Base-by-base conservation (phyloP, 108 stramenopile species). In the Cyclostephanos tholiformis region DNA sequence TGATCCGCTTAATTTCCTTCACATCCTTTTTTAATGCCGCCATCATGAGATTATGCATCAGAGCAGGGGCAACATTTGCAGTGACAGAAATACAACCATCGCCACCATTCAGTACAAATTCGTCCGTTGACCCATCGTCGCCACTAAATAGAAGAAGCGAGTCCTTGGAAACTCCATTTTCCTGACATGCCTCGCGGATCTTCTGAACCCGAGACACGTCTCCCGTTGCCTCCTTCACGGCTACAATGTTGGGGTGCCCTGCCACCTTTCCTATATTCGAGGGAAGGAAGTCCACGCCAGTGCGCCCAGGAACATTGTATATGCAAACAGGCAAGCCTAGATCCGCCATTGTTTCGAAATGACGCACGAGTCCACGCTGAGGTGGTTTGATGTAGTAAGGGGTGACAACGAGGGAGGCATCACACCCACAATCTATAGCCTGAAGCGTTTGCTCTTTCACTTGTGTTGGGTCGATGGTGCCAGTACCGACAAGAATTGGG, bases 311-410 rank as follows among this genome's bases (percentile, higher is more conserved):
- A n/a, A 91, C 88, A 73, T 94, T 94, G 87, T 94, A 94, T 57
- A 94, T 87, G 23, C 90, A 73, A 55, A 91, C 75, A 17, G 93
- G 93, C 65, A 92, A 56, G 30, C 84, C 87, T 51, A 79, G 71
- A 53, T 88, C 89, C 63, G 90, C 90, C 52, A 92, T 71, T 27
- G 66, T 56, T 48, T 63, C 74, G 77, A 88, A 89, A 67, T 92
- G 89, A 52, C 75, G 57, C 29, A 89, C 79, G 36, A 92, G 79
- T 16, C 85, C 91, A 64, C 63, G 67, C 74, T 91, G 93, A 32
- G 88, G 77, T 9, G 93, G 93, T 77, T 94, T 94, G 52, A 89
- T 87, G 76, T 94, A 94, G 71, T 90, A 90, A 10, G 93, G 93
- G 52, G 91, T 94, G 19, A 91, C 91, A 67, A 94, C 85, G 35